A percentile compares a stretch with the other conserved stretches of the same genome.
These are phyloP conservation scores for Neurospora sp. DNA, from an alignment of 495 filamentous ascomycete genomes.

Conservation along the genomic window DNA sequence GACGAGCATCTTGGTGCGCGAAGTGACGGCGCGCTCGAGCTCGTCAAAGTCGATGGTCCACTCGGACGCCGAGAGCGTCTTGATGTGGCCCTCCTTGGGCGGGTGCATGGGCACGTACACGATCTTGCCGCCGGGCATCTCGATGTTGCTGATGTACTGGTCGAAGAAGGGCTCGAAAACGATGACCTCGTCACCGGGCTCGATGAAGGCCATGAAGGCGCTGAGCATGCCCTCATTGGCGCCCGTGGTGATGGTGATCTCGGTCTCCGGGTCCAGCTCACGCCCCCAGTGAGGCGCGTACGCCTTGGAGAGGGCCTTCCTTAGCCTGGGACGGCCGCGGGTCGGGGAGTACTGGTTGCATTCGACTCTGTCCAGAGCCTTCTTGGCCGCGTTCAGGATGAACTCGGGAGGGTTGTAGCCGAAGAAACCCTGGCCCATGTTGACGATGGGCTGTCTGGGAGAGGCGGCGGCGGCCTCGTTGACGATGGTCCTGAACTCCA, in stretches of 20 bases:
- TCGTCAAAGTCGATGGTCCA: constrained; percentile 81
- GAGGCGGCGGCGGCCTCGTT: constrained; percentile 82
- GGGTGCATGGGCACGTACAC: constrained; percentile 90
- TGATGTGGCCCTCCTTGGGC: constrained; percentile 67
- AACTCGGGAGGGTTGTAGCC: constrained; percentile 95
- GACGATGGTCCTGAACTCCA: constrained; percentile 65
- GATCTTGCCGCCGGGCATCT: constrained; percentile 92
- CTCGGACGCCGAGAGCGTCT: constrained; percentile 74
- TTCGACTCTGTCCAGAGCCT: constrained; percentile 82
- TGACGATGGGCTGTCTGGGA: constrained; percentile 82
- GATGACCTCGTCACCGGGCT: constrained; percentile 90
- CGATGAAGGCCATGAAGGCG: constrained; percentile 96
- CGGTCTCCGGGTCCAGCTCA: constrained; percentile 73
- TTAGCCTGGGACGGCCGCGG: constrained; percentile 79
- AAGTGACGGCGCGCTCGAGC: constrained; percentile 75
- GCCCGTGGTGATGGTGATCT: constrained; percentile 90
- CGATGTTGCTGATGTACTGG: constrained; percentile 96
- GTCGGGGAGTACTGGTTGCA: constrained; percentile 99
- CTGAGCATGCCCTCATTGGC: constrained; percentile 96
- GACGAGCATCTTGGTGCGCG: constrained; percentile 90
- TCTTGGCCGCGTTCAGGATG: constrained; percentile 82
- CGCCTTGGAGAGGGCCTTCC: constrained; percentile 81
- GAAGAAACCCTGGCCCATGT: constrained; percentile 97
- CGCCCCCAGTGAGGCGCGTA: constrained; percentile 80
- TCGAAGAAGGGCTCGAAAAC: constrained; percentile 99